phyloP scores from a whole-genome alignment of 495 filamentous ascomycete species.

The Rhizodiscina lignyota region DNA sequence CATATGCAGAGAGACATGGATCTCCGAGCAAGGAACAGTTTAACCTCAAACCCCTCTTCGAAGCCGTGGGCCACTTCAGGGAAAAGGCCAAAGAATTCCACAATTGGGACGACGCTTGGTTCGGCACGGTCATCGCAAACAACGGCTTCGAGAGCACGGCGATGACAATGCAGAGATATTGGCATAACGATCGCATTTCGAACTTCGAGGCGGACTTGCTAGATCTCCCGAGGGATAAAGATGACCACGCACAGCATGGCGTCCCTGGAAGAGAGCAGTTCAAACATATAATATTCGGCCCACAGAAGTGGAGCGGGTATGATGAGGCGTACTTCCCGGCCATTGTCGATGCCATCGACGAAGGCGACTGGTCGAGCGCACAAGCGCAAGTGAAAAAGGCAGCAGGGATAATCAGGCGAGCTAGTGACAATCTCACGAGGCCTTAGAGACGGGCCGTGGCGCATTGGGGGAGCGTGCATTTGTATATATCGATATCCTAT shows the following conservation, averaged over 20 bases:
- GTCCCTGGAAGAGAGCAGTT: slow-evolving; percentile 84
- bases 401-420: slow-evolving; percentile 47
- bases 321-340: slow-evolving; percentile 67
- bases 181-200: slow-evolving; percentile 40
- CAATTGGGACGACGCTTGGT: slow-evolving; percentile 58
- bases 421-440: no score
- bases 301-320: slow-evolving; percentile 61
- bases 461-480: no score
- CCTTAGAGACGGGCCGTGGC: no score
- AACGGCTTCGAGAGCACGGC: slow-evolving; percentile 55
- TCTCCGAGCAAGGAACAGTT: slow-evolving; percentile 25
- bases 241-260: slow-evolving; percentile 33
- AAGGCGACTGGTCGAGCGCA: slow-evolving; percentile 51
- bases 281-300: slow-evolving; percentile 82
- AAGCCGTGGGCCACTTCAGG: slow-evolving; percentile 43
- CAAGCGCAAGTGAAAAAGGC: slow-evolving; percentile 56
- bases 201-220: slow-evolving; percentile 71
- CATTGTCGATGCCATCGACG: slow-evolving; percentile 64
- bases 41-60: slow-evolving; percentile 38
- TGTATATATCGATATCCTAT: no score
- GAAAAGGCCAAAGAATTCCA: slow-evolving; percentile 46
- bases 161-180: slow-evolving; percentile 44
- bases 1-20: slow-evolving; percentile 41
- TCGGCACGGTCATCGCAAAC: slow-evolving; percentile 41
- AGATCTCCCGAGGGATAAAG: slow-evolving; percentile 39